Conservation (phyloP, 2,329 filamentous ascomycete genomes). For the Aotearoamyces nothofagi region DNA sequence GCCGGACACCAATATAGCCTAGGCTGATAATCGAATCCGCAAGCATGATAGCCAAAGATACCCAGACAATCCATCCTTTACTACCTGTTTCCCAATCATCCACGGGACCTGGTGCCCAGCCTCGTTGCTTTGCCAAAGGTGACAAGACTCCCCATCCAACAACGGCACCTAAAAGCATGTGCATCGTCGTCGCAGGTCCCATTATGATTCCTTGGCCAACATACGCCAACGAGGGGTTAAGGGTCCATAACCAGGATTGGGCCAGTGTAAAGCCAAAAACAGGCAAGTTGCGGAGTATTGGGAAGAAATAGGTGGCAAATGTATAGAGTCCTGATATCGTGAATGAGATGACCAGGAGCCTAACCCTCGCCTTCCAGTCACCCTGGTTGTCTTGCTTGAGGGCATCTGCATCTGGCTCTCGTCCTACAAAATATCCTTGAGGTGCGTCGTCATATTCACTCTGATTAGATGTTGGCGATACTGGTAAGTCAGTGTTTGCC, state of each 20-base stretch:
- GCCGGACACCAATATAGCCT: constrained; percentile 57
- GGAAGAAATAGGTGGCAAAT: constrained; percentile 78
- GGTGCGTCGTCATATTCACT: not conserved
- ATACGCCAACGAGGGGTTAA: constrained; percentile 95
- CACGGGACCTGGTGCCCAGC: constrained; percentile 82
- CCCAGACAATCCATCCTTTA: constrained; percentile 98
- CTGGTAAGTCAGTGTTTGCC: not conserved
- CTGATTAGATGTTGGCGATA: not conserved
- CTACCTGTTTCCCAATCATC: constrained; percentile 83
- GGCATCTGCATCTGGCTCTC: constrained; percentile 11
- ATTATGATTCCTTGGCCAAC: constrained; percentile 97
- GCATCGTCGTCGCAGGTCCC: constrained; percentile 86
- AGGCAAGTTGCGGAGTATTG: constrained; percentile 70
- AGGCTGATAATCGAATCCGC: constrained; percentile 84
- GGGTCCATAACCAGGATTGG: constrained; percentile 77
- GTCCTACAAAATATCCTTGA: not conserved
- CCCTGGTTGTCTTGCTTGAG: constrained; percentile 10
- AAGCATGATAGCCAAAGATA: constrained; percentile 91
- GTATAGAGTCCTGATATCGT: constrained; percentile 52
- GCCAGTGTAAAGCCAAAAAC: constrained; percentile 67
- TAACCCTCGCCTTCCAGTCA: constrained; percentile 18
- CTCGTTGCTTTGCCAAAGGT: constrained; percentile 68
- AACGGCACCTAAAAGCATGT: constrained; percentile 85
- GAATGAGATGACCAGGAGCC: constrained; percentile 37
- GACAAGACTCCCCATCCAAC: constrained; percentile 86